Evolutionary conservation across 2,329 filamentous ascomycete genomes (phyloP).

Genomic region (Pseudodiploospora longispora): DNA sequence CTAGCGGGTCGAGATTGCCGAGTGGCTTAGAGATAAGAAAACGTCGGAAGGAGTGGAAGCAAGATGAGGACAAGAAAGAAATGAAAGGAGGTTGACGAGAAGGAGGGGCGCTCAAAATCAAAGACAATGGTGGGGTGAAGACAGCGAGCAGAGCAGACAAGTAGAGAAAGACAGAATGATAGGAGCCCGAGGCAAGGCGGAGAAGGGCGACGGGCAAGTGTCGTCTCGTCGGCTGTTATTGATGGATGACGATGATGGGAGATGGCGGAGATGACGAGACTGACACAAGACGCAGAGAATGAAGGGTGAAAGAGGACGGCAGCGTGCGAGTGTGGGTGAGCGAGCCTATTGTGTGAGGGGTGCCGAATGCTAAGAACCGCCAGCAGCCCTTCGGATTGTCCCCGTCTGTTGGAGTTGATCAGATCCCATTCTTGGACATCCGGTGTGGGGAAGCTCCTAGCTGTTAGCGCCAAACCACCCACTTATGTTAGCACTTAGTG

Average conservation of each 20-base stretch:
- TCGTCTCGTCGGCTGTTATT: neutral
- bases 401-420: constrained; percentile 9
- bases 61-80: neutral
- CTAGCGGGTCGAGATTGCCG: neutral
- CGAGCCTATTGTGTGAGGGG: constrained; percentile 1
- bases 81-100: neutral
- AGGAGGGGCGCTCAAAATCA: neutral
- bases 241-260: neutral
- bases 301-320: neutral
- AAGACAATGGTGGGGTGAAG: neutral
- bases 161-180: constrained; percentile 1
- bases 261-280: constrained; percentile 1
- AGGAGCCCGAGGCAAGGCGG: neutral
- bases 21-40: neutral
- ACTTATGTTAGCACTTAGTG: no score
- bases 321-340: neutral
- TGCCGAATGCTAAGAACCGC: constrained; percentile 3
- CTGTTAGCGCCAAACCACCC: constrained; percentile 1
- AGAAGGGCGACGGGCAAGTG: neutral
- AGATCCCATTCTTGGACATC: constrained; percentile 5
- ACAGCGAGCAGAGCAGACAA: neutral
- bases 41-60: neutral
- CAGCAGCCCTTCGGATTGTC: constrained; percentile 6
- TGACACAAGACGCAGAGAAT: neutral
- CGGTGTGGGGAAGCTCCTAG: constrained; percentile 9